A percentile compares a stretch with the other conserved stretches of the same genome.
Conservation (phyloP, 306 rosid species). For the Rosa chinensis region DNA sequence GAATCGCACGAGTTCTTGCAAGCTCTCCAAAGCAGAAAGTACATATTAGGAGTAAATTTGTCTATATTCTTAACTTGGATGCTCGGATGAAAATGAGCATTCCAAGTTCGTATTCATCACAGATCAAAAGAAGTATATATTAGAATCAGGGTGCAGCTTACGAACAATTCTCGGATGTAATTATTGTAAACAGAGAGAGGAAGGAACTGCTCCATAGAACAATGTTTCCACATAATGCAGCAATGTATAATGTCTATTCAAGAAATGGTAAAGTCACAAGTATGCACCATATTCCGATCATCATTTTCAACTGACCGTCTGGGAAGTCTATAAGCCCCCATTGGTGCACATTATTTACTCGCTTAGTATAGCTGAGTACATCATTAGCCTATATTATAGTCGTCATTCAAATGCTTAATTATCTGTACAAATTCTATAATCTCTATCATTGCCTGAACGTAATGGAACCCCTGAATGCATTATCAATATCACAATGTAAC, state of each 20-base stretch:
- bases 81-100: slow-evolving; percentile 6
- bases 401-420: slow-evolving; percentile 16
- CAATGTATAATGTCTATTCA: neutral
- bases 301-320: neutral
- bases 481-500: neutral
- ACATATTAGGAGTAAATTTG: neutral
- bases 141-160: neutral
- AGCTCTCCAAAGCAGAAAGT: neutral
- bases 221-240: neutral
- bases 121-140: neutral
- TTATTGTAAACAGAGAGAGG: neutral
- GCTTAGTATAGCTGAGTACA: neutral
- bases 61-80: neutral
- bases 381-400: slow-evolving; percentile 1
- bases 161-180: neutral
- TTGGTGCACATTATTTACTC: neutral
- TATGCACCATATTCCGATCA: neutral
- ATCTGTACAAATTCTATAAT: slow-evolving; percentile 24
- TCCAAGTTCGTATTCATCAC: neutral
- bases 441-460: slow-evolving; percentile 12
- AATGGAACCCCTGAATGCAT: slow-evolving; percentile 9
- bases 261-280: too few relatives aligned
- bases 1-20: neutral
- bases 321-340: neutral
- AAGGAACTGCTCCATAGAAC: neutral